These are phyloP conservation scores for Cystobasidium ongulense DNA, from an alignment of 768 basidiomycete species.

Conservation along the genomic window DNA sequence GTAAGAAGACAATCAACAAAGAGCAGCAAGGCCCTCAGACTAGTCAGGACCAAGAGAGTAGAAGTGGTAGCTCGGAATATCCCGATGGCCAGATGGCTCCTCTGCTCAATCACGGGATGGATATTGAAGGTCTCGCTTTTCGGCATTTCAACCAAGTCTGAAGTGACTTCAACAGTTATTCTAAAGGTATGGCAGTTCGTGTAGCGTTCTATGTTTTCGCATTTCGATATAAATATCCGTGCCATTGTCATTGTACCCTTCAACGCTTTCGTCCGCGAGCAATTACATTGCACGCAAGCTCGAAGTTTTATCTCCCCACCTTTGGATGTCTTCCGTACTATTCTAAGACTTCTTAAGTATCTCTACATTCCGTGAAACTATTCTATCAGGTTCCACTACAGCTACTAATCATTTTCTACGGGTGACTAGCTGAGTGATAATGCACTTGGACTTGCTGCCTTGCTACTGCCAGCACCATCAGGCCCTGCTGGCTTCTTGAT, in stretches of 20 bases:
- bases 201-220: background rate
- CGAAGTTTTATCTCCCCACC: background rate
- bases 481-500: background rate
- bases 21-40: conserved; percentile 3
- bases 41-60: background rate
- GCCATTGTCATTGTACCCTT: background rate
- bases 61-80: background rate
- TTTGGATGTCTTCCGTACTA: too few relatives aligned
- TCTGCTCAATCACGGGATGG: background rate
- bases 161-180: background rate
- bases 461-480: background rate
- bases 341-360: too few relatives aligned
- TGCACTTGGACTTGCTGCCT: background rate
- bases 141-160: background rate
- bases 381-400: too few relatives aligned
- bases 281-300: background rate
- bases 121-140: background rate
- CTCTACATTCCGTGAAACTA: too few relatives aligned
- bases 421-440: background rate
- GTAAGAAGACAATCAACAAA: conserved; percentile 23
- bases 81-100: background rate
- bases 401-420: too few relatives aligned
- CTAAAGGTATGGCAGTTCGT: background rate
- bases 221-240: background rate
- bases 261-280: background rate